phyloP scores from a whole-genome alignment of 2,329 filamentous ascomycete genomes.

The Aspergillus pseudonomiae region DNA sequence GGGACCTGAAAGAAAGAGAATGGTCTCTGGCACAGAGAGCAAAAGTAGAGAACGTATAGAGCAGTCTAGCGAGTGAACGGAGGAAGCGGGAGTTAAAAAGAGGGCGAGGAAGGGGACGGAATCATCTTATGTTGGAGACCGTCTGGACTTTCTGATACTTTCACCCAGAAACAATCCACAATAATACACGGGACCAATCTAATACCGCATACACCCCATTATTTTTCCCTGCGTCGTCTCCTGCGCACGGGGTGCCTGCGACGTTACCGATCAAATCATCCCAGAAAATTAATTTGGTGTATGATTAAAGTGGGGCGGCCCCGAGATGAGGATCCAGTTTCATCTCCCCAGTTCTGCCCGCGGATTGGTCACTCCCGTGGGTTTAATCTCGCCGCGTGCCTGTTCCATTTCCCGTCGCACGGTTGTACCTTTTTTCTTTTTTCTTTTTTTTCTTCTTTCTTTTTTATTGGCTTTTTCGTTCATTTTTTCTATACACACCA shows the following conservation, averaged over 20 bases:
- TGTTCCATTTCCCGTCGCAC: background rate
- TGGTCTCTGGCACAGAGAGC: conserved; percentile 21
- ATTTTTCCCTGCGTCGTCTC: background rate
- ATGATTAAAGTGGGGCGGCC: conserved; percentile 14
- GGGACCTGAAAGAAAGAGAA: conserved; percentile 15
- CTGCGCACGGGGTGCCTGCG: background rate
- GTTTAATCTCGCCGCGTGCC: conserved; percentile 11
- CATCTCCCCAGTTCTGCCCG: background rate
- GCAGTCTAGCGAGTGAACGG: conserved; percentile 18
- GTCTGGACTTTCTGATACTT: no score
- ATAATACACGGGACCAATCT: no score
- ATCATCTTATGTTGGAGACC: background rate
- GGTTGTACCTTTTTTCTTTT: background rate
- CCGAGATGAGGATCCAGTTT: conserved; percentile 18
- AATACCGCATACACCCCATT: background rate
- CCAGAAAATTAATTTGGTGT: conserved; percentile 1
- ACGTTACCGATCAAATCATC: background rate
- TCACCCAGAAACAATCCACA: no score
- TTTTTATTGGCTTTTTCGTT: background rate
- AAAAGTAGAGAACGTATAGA: conserved; percentile 11
- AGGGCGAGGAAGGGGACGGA: background rate
- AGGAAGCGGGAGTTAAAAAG: conserved; percentile 15
- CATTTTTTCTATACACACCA: background rate
- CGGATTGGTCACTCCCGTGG: background rate
- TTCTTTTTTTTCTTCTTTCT: background rate